Percentiles rank a stretch among this genome's conserved stretches.
Conservation (phyloP, 768 basidiomycete species). For the Leccinum fibrillosum region DNA sequence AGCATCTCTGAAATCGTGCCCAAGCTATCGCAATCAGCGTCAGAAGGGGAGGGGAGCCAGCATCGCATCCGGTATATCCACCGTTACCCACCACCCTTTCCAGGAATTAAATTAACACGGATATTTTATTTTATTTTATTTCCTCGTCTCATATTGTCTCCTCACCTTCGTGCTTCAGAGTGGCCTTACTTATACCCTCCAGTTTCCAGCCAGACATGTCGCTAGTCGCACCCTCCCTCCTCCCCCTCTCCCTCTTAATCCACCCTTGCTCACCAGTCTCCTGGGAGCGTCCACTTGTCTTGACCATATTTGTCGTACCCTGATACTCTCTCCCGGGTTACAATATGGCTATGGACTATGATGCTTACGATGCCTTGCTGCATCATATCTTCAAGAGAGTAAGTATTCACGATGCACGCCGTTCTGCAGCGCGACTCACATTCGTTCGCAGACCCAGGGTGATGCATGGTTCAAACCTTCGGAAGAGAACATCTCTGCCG, state of each 20-base stretch:
- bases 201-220: background rate
- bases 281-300: background rate
- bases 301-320: background rate
- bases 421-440: background rate
- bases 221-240: background rate
- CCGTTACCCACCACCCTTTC: background rate
- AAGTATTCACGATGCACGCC: conserved; percentile 18
- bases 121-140: background rate
- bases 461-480: conserved; percentile 87
- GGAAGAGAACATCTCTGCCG: conserved; percentile 76
- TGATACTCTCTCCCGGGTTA: background rate
- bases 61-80: conserved; percentile 5
- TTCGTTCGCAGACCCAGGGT: conserved; percentile 58
- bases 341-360: conserved; percentile 48
- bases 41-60: conserved; percentile 6
- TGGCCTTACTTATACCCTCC: conserved; percentile 22
- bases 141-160: background rate
- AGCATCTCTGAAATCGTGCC: conserved; percentile 1
- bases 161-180: background rate
- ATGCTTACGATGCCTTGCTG: conserved; percentile 74
- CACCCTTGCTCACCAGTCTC: background rate
- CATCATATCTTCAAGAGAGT: conserved; percentile 80
- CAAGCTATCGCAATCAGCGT: conserved; percentile 20
- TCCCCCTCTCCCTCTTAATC: background rate
- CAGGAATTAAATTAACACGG: conserved; percentile 7